phyloP scores from a whole-genome alignment of 495 filamentous ascomycete species.

The Penicillium lagena region DNA sequence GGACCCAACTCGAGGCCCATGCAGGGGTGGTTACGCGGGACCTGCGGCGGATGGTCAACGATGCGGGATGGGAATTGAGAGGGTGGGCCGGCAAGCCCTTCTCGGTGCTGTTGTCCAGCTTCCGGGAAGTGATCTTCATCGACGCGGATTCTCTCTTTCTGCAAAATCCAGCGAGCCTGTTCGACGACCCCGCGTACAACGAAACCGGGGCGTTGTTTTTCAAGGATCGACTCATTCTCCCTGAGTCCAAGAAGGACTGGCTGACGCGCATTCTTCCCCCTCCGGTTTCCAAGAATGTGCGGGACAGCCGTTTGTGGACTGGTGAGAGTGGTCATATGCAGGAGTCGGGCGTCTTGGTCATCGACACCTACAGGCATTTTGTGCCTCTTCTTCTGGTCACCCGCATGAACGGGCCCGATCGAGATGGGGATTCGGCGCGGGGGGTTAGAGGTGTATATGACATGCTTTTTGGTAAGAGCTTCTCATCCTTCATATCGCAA shows the following conservation, averaged over 20 bases:
- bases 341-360: slow-evolving; percentile 23
- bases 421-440: slow-evolving; percentile 10
- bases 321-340: slow-evolving; percentile 21
- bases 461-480: slow-evolving; percentile 17
- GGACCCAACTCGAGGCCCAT: slow-evolving; percentile 6
- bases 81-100: slow-evolving; percentile 34
- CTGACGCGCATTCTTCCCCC: slow-evolving; percentile 11
- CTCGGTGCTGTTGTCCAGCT: slow-evolving; percentile 42
- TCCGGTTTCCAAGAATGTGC: slow-evolving; percentile 11
- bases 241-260: slow-evolving; percentile 12
- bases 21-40: slow-evolving; percentile 16
- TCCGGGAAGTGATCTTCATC: slow-evolving; percentile 44
- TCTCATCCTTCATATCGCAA: background rate
- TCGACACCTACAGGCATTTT: slow-evolving; percentile 21
- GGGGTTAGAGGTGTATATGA: slow-evolving; percentile 14
- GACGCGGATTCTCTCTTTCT: slow-evolving; percentile 43
- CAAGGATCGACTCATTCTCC: slow-evolving; percentile 29
- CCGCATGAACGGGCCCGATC: slow-evolving; percentile 23
- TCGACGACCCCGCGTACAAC: slow-evolving; percentile 20
- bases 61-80: slow-evolving; percentile 12
- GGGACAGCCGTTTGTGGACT: slow-evolving; percentile 14
- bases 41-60: slow-evolving; percentile 14
- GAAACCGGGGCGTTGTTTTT: slow-evolving; percentile 32
- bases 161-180: slow-evolving; percentile 31
- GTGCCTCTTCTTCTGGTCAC: slow-evolving; percentile 18